phyloP scores from a whole-genome alignment of 2,329 filamentous ascomycete genomes.

The Cladosporium sp. region DNA sequence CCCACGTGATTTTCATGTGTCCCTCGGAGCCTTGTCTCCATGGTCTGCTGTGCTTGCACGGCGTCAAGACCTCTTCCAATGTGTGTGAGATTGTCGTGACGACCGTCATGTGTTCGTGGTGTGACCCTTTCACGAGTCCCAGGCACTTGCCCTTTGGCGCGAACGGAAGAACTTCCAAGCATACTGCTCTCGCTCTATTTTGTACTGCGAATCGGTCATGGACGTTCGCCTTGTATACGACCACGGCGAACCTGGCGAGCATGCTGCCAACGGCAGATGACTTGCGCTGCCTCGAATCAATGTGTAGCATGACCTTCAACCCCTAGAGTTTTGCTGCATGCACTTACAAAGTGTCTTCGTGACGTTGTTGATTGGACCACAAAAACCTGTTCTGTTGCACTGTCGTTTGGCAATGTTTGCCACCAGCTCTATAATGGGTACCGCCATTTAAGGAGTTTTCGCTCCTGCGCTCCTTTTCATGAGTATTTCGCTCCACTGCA shows the following conservation, averaged over 20 bases:
- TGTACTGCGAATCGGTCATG: not conserved
- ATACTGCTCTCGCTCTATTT: not conserved
- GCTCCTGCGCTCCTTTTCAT: not conserved
- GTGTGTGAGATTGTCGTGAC: not conserved
- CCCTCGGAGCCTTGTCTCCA: not conserved
- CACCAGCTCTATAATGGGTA: not conserved
- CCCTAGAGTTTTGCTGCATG: too few relatives aligned
- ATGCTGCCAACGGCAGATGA: not conserved
- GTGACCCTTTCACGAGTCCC: too few relatives aligned
- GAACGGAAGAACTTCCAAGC: not conserved
- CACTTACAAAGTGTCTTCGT: not conserved
- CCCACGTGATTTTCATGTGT: conserved; percentile 1
- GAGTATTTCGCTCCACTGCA: not conserved
- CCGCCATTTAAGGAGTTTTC: not conserved
- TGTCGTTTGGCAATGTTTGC: not conserved
- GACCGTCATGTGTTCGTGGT: not conserved
- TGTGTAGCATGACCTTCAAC: not conserved
- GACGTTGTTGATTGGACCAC: not conserved
- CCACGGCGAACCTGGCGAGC: not conserved
- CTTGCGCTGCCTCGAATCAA: not conserved
- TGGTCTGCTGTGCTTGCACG: not conserved
- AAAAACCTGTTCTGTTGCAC: not conserved
- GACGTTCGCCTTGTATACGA: not conserved
- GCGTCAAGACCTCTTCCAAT: not conserved
- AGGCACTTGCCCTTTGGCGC: not conserved